Percentiles rank a stretch among this genome's conserved stretches.
Evolutionary conservation across 495 filamentous ascomycete species (phyloP).

Genomic region (Cudoniella acicularis): DNA sequence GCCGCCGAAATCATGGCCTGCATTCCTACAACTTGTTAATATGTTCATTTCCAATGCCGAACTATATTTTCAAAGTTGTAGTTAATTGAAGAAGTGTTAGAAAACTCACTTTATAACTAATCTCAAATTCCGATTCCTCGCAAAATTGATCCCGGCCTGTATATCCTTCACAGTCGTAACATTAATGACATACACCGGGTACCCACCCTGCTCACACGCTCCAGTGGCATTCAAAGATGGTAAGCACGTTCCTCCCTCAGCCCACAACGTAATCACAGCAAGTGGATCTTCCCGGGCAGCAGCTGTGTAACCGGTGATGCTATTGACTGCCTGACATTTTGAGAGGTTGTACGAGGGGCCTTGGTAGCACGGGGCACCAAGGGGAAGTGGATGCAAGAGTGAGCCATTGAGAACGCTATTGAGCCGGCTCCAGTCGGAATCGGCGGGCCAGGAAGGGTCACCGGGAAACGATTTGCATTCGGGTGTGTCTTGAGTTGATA

Average conservation of each 20-base stretch:
- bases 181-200: slow-evolving; percentile 43
- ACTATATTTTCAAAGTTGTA: too few species aligned
- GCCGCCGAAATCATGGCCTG: slow-evolving; percentile 45
- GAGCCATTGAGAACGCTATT: slow-evolving; percentile 42
- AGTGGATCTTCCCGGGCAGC: not conserved
- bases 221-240: not conserved
- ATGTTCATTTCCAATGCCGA: slow-evolving; percentile 42
- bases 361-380: slow-evolving; percentile 49
- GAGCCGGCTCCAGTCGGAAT: slow-evolving; percentile 39
- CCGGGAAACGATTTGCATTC: slow-evolving; percentile 52
- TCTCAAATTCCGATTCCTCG: slow-evolving; percentile 28
- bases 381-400: slow-evolving; percentile 48
- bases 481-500: not conserved
- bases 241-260: not conserved
- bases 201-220: slow-evolving; percentile 37
- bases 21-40: slow-evolving; percentile 52
- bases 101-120: not conserved
- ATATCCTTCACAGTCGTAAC: slow-evolving; percentile 34
- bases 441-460: slow-evolving; percentile 43
- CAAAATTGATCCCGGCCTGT: slow-evolving; percentile 36
- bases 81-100: not conserved
- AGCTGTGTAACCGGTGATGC: not conserved
- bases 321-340: not conserved
- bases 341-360: slow-evolving; percentile 35
- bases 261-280: not conserved